These are phyloP conservation scores for Rubia tinctorum DNA, from an alignment of 305 asterid species.

Conservation along the genomic window DNA sequence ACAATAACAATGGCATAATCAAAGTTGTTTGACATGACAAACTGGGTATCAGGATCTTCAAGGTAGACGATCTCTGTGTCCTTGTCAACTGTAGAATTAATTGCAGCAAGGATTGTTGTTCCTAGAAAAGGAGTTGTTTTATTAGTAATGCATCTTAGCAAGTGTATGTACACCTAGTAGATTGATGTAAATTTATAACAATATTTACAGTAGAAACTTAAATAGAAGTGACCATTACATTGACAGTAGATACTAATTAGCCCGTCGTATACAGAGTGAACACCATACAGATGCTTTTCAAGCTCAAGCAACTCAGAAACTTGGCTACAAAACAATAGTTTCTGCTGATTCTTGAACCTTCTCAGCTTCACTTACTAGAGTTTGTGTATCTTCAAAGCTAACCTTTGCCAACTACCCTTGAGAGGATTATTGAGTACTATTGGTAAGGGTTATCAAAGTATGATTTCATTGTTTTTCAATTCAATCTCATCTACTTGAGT, in stretches of 20 bases:
- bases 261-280: background rate
- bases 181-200: background rate
- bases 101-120: conserved; percentile 72
- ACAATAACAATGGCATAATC: conserved; percentile 76
- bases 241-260: background rate
- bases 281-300: background rate
- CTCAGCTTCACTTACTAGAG: background rate
- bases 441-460: too few species aligned
- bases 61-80: conserved; percentile 51
- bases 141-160: background rate
- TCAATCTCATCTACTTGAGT: background rate
- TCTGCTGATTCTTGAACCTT: background rate
- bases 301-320: background rate
- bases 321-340: background rate
- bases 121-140: conserved; percentile 40
- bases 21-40: conserved; percentile 52
- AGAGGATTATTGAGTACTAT: background rate
- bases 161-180: background rate
- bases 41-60: conserved; percentile 61
- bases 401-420: background rate
- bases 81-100: conserved; percentile 58
- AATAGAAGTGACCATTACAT: background rate
- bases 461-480: background rate
- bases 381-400: background rate
- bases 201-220: background rate